Evolutionary conservation across 352 stramenopile species (phyloP).

Genomic region (Globisporangium canariense): DNA sequence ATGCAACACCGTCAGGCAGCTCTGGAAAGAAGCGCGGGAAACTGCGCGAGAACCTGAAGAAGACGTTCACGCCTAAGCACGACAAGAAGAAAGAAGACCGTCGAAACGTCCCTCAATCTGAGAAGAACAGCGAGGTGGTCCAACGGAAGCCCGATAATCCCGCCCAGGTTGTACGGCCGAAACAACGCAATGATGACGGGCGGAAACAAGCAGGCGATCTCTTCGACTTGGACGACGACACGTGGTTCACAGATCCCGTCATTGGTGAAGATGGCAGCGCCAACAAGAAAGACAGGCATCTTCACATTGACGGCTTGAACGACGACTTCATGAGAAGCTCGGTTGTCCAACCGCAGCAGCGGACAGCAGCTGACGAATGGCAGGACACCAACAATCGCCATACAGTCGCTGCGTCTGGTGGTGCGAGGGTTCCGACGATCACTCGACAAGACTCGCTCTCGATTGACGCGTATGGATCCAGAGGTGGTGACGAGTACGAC

Average conservation of each 20-base stretch:
- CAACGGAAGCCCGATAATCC: neutral
- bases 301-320: neutral
- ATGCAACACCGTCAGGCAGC: conserved; percentile 2
- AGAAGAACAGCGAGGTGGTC: neutral
- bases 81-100: conserved; percentile 7
- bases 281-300: neutral
- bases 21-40: conserved; percentile 5
- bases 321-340: neutral
- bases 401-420: neutral
- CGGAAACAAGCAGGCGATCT: conserved; percentile 18
- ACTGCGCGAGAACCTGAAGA: conserved; percentile 17
- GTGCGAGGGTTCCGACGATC: neutral
- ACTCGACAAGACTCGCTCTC: conserved; percentile 3
- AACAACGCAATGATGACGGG: neutral
- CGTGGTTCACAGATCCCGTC: conserved; percentile 56
- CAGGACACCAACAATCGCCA: conserved; percentile 1
- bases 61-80: conserved; percentile 18
- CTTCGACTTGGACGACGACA: conserved; percentile 51
- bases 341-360: neutral
- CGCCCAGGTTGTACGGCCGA: neutral
- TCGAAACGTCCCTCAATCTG: neutral
- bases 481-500: neutral
- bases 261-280: neutral
- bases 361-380: conserved; percentile 7
- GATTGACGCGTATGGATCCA: conserved; percentile 13